These are phyloP conservation scores for Teunomyces stri DNA, from an alignment of 805 yeast genomes.

Conservation along the genomic window DNA sequence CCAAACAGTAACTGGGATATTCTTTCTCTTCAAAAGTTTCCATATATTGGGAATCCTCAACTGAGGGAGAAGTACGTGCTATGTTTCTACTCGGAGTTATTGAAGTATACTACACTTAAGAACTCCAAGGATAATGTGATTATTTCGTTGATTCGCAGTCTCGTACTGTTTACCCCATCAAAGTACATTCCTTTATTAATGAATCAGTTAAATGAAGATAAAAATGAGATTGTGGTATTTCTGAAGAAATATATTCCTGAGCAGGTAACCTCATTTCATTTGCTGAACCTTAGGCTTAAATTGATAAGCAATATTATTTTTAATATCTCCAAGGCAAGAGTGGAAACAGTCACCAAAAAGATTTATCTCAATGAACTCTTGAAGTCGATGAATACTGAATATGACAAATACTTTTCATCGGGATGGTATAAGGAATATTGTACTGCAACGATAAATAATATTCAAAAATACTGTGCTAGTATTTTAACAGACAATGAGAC, in stretches of 20 bases:
- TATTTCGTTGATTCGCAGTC: conserved; percentile 20
- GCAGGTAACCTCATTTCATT: conserved; percentile 15
- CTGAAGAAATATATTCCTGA: conserved; percentile 17
- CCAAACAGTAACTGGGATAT: conserved; percentile 32
- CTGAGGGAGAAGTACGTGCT: conserved; percentile 35
- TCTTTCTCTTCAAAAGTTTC: conserved; percentile 35
- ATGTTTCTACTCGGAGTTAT: conserved; percentile 25
- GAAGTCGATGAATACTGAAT: conserved; percentile 24
- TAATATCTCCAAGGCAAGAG: conserved; percentile 14
- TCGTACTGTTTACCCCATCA: conserved; percentile 25
- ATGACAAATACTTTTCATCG: conserved; percentile 21
- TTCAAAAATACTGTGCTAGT: conserved; percentile 17
- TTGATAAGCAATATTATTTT: conserved; percentile 19
- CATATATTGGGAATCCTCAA: conserved; percentile 36
- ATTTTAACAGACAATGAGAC: conserved; percentile 13
- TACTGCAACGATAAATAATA: conserved; percentile 20
- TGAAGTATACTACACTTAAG: conserved; percentile 18
- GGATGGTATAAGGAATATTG: conserved; percentile 30
- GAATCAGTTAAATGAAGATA: conserved; percentile 14
- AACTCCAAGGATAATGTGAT: conserved; percentile 22
- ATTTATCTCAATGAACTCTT: conserved; percentile 20
- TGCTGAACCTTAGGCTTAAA: conserved; percentile 17
- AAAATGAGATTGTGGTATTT: conserved; percentile 16
- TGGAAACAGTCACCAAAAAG: conserved; percentile 12
- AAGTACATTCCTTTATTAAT: conserved; percentile 24